These are phyloP conservation scores for Neurospora crassa DNA, from an alignment of 2,329 filamentous ascomycete genomes.

Conservation along the genomic window DNA sequence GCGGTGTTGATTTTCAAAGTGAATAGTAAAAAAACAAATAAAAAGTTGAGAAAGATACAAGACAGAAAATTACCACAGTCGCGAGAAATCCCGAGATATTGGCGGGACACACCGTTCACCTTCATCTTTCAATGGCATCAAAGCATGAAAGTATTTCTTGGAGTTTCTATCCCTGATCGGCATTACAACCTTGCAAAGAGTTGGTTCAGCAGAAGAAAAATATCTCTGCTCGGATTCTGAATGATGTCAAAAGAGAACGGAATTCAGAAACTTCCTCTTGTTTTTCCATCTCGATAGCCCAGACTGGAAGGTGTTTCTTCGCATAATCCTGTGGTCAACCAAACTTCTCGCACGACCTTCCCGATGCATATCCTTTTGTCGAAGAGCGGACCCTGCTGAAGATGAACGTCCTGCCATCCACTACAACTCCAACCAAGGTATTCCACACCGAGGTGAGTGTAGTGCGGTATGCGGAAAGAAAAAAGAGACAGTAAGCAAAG, in stretches of 20 bases:
- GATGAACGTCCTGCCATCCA: neutral
- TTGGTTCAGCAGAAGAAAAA: neutral
- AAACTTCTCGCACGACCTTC: neutral
- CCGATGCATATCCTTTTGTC: neutral
- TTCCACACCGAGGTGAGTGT: neutral
- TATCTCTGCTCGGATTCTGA: neutral
- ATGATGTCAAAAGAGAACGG: neutral
- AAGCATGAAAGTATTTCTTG: neutral
- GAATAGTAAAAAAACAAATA: neutral
- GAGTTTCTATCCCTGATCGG: neutral
- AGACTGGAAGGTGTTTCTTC: neutral
- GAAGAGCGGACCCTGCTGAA: neutral
- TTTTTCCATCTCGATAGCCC: neutral
- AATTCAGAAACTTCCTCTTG: neutral
- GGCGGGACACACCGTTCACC: neutral
- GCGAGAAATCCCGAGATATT: neutral
- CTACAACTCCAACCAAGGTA: neutral
- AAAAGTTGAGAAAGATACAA: too few species aligned
- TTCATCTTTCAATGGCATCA: neutral
- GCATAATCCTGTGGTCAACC: too few species aligned
- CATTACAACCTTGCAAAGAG: neutral
- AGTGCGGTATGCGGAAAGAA: neutral
- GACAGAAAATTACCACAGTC: neutral
- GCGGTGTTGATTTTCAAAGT: neutral
- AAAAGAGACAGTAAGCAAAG: neutral